Conservation (phyloP, 352 stramenopile species). For the Phytopythium sindhum region DNA sequence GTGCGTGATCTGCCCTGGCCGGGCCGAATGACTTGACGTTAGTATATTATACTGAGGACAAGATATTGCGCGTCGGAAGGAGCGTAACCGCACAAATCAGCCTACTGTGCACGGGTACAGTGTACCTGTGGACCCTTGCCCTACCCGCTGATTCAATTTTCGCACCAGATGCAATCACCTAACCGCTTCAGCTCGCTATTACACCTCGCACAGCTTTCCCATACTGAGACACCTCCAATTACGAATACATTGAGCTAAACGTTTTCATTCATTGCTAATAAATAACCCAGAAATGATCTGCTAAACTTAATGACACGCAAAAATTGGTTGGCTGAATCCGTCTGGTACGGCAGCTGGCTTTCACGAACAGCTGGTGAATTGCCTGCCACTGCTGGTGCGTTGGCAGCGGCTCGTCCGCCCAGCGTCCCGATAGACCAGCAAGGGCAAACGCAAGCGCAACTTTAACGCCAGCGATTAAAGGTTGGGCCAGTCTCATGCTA, state of each 20-base stretch:
- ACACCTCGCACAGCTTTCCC: neutral
- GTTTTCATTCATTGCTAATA: neutral
- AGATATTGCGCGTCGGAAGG: neutral
- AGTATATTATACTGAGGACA: neutral
- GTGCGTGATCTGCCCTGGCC: neutral
- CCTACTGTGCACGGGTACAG: neutral
- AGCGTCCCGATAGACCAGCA: too few species aligned
- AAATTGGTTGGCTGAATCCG: neutral
- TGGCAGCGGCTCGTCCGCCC: neutral
- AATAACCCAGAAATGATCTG: too few species aligned
- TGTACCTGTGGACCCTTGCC: neutral
- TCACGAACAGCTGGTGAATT: neutral
- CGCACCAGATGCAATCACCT: conserved; percentile 6
- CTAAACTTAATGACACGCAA: neutral
- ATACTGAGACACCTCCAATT: neutral
- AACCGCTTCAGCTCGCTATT: neutral
- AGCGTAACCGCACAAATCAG: conserved; percentile 1
- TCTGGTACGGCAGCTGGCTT: neutral
- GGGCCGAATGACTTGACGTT: neutral
- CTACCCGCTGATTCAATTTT: conserved; percentile 2
- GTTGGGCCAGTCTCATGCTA: neutral
- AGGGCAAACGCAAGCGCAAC: neutral
- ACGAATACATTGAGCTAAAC: neutral
- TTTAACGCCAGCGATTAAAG: neutral
- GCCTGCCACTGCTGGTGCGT: neutral